Percentiles rank a stretch among this genome's conserved stretches.
phyloP scores from a whole-genome alignment of 2,329 filamentous ascomycete species.

The Fusarium penzigii region DNA sequence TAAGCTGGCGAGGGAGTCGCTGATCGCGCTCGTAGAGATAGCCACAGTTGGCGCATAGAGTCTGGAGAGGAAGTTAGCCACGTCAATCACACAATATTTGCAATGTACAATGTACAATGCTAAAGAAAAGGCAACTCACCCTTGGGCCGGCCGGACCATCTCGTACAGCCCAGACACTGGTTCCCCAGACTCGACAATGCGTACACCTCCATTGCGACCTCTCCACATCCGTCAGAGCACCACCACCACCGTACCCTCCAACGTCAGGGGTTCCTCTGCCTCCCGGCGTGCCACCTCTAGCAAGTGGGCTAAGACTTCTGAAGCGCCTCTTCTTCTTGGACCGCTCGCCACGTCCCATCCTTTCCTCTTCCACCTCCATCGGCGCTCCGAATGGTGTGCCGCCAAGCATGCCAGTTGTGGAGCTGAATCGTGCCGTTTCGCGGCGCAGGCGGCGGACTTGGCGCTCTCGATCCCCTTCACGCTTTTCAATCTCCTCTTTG shows the following conservation, averaged over 20 bases:
- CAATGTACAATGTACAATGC: not conserved
- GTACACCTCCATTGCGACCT: slow-evolving; percentile 81
- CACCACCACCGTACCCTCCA: slow-evolving; percentile 70
- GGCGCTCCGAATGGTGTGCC: slow-evolving; percentile 66
- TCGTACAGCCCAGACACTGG: slow-evolving; percentile 90
- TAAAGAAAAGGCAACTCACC: slow-evolving; percentile 52
- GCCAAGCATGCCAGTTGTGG: slow-evolving; percentile 77
- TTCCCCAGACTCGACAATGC: slow-evolving; percentile 86
- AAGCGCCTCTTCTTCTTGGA: slow-evolving; percentile 96
- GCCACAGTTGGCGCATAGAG: slow-evolving; percentile 91
- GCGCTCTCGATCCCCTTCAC: slow-evolving; percentile 90
- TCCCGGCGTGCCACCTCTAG: slow-evolving; percentile 62
- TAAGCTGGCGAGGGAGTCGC: slow-evolving; percentile 63
- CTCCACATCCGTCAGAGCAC: slow-evolving; percentile 74
- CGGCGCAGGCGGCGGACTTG: slow-evolving; percentile 83
- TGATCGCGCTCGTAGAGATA: slow-evolving; percentile 86
- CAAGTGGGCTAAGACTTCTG: slow-evolving; percentile 80
- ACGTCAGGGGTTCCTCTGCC: slow-evolving; percentile 80
- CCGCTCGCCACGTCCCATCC: slow-evolving; percentile 87
- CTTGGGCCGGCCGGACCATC: slow-evolving; percentile 85
- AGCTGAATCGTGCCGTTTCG: slow-evolving; percentile 91
- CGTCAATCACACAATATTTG: not conserved
- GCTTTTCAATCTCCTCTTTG: slow-evolving; percentile 96
- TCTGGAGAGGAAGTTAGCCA: slow-evolving; percentile 47
- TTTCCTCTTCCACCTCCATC: slow-evolving; percentile 67